Evolutionary conservation across 2,329 filamentous ascomycete species (phyloP).

Genomic region (Orbilia ellipsospora): DNA sequence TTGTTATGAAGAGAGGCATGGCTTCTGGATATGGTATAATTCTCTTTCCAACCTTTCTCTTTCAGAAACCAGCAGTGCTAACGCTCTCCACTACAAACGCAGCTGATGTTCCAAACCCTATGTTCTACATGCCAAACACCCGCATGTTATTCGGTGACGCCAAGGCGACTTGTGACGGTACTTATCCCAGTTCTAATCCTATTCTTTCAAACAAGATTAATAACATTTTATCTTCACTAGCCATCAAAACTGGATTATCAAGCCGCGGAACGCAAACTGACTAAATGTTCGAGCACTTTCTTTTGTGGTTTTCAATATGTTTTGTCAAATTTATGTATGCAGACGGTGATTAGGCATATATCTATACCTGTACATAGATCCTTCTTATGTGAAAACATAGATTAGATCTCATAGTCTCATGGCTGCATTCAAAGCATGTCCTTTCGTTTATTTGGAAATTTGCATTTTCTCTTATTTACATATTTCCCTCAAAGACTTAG

Average conservation of each 20-base stretch:
- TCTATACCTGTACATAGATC: constrained; percentile 49
- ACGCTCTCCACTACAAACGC: constrained; percentile 20
- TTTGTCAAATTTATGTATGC: constrained; percentile 1
- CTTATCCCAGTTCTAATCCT: background rate
- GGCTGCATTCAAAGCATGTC: background rate
- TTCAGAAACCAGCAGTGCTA: background rate
- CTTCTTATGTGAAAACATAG: constrained; percentile 52
- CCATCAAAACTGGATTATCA: constrained; percentile 49
- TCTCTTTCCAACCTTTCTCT: background rate
- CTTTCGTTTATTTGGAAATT: no score
- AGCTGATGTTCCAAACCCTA: constrained; percentile 91
- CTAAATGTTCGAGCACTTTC: constrained; percentile 5
- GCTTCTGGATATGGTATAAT: constrained; percentile 81
- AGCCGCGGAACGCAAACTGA: constrained; percentile 51
- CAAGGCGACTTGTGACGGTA: constrained; percentile 79
- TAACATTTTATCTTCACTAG: constrained; percentile 5
- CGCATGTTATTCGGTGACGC: constrained; percentile 95
- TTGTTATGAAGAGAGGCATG: constrained; percentile 94
- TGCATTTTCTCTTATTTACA: no score
- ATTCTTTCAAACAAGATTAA: background rate
- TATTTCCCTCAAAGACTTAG: no score
- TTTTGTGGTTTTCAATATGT: background rate
- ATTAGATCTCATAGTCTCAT: constrained; percentile 46
- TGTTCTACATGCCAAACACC: constrained; percentile 91
- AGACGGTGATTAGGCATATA: constrained; percentile 32